These are phyloP conservation scores for Clarireedia paspali DNA, from an alignment of 2,329 filamentous ascomycete genomes.

Conservation along the genomic window DNA sequence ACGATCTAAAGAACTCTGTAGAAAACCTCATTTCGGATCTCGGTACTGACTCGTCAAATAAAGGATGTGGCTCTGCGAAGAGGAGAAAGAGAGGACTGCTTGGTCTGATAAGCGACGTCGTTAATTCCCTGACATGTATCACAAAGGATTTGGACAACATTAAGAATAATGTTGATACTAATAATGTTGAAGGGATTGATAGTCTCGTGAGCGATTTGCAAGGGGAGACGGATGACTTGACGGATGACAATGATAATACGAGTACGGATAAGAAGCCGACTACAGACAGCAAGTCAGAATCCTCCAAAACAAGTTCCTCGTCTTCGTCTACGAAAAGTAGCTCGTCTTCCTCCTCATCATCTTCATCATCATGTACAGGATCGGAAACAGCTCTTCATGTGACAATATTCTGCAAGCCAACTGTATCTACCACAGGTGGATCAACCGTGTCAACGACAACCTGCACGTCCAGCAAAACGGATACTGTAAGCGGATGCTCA, in stretches of 20 bases:
- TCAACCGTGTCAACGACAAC: background rate
- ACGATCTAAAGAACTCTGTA: background rate
- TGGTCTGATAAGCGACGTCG: background rate
- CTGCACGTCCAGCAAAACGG: background rate
- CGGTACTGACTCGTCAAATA: background rate
- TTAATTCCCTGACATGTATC: background rate
- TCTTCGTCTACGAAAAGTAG: background rate
- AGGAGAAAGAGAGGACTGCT: background rate
- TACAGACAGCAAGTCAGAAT: no score
- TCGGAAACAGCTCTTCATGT: background rate
- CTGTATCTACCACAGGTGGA: background rate
- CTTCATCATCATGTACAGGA: background rate
- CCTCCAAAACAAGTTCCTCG: no score
- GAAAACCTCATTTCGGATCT: background rate
- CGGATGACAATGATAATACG: background rate
- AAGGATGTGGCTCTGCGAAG: background rate
- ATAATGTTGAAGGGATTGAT: background rate
- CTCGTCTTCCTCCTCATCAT: background rate
- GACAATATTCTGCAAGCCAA: background rate
- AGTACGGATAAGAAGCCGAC: background rate
- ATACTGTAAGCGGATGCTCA: background rate
- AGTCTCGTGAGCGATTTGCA: background rate
- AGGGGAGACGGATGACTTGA: background rate
- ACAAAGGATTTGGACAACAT: background rate
- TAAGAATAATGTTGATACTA: background rate